These are phyloP conservation scores for Fusarium sp. DNA, from an alignment of 2,329 filamentous ascomycete genomes.

Conservation along the genomic window DNA sequence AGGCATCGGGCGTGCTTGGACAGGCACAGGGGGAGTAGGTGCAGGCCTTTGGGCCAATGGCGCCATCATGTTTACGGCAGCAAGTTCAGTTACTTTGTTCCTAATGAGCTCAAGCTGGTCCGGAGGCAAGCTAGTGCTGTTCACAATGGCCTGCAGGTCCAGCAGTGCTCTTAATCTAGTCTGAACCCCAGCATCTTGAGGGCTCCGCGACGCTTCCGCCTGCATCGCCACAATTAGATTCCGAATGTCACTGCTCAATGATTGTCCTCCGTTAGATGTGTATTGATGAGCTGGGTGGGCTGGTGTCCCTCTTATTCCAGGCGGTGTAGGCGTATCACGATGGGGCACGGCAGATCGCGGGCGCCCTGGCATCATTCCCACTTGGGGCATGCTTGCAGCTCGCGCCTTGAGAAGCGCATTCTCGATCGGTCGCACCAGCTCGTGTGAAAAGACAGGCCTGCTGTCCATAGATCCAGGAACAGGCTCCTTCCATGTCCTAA, in stretches of 20 bases:
- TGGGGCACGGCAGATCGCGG: constrained; percentile 65
- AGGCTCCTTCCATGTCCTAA: constrained; percentile 97
- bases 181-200: constrained; percentile 78
- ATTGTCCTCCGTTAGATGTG: constrained; percentile 47
- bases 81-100: constrained; percentile 82
- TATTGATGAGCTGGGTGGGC: constrained; percentile 44
- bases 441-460: constrained; percentile 88
- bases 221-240: constrained; percentile 77
- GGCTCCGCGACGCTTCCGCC: constrained; percentile 77
- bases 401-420: constrained; percentile 88
- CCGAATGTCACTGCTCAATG: constrained; percentile 84
- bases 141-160: constrained; percentile 79
- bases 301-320: constrained; percentile 53
- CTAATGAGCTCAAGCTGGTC: constrained; percentile 86
- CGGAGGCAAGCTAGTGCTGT: constrained; percentile 78
- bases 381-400: constrained; percentile 65
- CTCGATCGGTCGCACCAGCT: constrained; percentile 90
- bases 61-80: constrained; percentile 67
- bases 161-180: constrained; percentile 84
- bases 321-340: constrained; percentile 79
- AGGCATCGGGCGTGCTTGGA: constrained; percentile 47
- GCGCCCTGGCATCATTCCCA: constrained; percentile 57
- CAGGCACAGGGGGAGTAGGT: constrained; percentile 48
- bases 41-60: constrained; percentile 54
- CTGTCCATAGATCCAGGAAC: constrained; percentile 92